These are phyloP conservation scores for Lodderomyces metapsilosis DNA, from an alignment of 1,139 yeast species.

Conservation along the genomic window DNA sequence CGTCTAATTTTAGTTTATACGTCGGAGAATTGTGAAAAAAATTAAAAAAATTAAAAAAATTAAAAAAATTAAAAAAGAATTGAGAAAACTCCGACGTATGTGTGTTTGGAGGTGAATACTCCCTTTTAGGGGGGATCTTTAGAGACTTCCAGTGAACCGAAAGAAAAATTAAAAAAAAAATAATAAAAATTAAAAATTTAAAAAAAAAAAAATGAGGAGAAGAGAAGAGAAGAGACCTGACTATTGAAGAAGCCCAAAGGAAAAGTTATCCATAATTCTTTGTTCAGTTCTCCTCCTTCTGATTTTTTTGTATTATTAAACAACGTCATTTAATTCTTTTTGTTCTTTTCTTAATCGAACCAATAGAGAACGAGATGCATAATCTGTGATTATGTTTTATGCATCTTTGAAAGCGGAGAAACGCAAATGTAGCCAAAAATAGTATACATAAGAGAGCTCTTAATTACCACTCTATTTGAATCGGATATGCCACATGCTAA, in stretches of 20 bases:
- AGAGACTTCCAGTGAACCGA: neutral
- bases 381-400: neutral
- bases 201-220: neutral
- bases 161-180: neutral
- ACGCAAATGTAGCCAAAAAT: too few species aligned
- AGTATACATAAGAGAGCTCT: too few species aligned
- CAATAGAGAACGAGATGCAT: neutral
- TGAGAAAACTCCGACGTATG: constrained; percentile 3
- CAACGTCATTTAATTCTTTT: neutral
- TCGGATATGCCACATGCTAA: too few species aligned
- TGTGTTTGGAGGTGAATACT: neutral
- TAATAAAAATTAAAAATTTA: neutral
- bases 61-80: neutral
- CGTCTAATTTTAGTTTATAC: neutral
- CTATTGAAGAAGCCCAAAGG: too few species aligned
- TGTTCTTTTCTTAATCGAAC: neutral
- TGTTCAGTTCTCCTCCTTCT: neutral
- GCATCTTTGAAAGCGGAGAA: neutral
- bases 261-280: neutral
- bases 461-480: too few species aligned
- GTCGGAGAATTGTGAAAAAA: neutral
- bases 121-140: neutral
- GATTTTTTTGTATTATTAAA: neutral
- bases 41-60: neutral
- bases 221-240: neutral